Base-by-base conservation (phyloP, 2,329 filamentous ascomycete genomes). In the Blastomyces parvus region DNA sequence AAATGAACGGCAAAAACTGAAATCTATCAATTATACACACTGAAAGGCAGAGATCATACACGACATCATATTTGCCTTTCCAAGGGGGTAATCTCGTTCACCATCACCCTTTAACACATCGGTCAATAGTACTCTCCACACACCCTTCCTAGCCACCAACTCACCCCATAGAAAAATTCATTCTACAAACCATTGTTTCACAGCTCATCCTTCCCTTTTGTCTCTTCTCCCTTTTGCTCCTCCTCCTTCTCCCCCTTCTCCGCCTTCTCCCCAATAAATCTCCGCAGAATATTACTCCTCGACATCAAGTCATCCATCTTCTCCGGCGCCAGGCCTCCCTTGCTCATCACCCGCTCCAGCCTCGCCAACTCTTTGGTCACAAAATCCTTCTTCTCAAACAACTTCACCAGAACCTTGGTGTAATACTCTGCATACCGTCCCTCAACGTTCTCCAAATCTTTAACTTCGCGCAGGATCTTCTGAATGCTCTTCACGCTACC, bases 381-480 rank as follows among this genome's bases (percentile, higher is more conserved):
- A 73, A 90, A 97, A 61, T 82, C 87, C 66, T 88, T 82, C 79
- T 88, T 95, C 76, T 87, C 82, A 74, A 81, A 82, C 67, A 94
- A 80, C 86, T 97, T 97, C 74, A 90, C 85, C 65, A 94, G 88
- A 62, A 96, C 91, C 75, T 90, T 90, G 75, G 94, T 82, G 77
- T 99, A 97, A 84, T 99, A 99, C 78, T 92, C 84, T 57, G 90
- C 90, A 73, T 93, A 96, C 81, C 90, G 90, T 76, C 88, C 86
- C 78, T 88, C 84, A 61, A 94, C 80, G 69, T 83, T 82, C 27
- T 87, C 87, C 65, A 86, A 84, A 79, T 88, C 88, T 80, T 88
- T 87, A 61, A 89, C 82, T 77, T 95, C 88, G 53, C 82, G 82
- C 42, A 85, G 81, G 27, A 91, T 84, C 67, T 88, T 85, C 55